Conservation (phyloP, 495 filamentous ascomycete genomes). For the Tuber borchii region DNA sequence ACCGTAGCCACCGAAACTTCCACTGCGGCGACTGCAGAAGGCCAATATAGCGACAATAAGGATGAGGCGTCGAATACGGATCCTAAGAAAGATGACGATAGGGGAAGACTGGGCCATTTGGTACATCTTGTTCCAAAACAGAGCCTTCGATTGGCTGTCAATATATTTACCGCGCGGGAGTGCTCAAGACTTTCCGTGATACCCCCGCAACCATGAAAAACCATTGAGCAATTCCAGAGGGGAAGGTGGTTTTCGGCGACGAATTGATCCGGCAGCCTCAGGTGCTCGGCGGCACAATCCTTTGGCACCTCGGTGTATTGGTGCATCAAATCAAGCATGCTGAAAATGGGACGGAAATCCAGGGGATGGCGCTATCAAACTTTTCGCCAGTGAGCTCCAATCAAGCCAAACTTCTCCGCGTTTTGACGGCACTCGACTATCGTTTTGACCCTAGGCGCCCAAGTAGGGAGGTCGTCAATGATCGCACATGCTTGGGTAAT, state of each 20-base stretch:
- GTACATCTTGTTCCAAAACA: constrained; percentile 81
- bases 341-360: constrained; percentile 82
- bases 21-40: constrained; percentile 30
- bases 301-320: constrained; percentile 78
- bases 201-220: constrained; percentile 97
- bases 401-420: constrained; percentile 86
- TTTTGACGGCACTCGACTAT: constrained; percentile 93
- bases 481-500: background rate
- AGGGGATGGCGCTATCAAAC: constrained; percentile 85
- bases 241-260: constrained; percentile 83
- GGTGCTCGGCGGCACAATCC: constrained; percentile 70
- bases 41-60: constrained; percentile 34
- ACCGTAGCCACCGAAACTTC: constrained; percentile 33
- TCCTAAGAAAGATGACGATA: constrained; percentile 49
- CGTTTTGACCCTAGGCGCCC: constrained; percentile 70
- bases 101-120: constrained; percentile 60
- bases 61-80: constrained; percentile 45
- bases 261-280: constrained; percentile 85
- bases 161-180: constrained; percentile 89
- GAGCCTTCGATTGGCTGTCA: constrained; percentile 85
- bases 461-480: constrained; percentile 48
- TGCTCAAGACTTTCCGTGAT: constrained; percentile 97
- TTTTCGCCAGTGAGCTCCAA: constrained; percentile 94
- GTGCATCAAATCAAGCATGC: constrained; percentile 80
- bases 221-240: constrained; percentile 82